Evolutionary conservation across 768 basidiomycete species (phyloP).

Genomic region (Xerocomellus amylosporus): DNA sequence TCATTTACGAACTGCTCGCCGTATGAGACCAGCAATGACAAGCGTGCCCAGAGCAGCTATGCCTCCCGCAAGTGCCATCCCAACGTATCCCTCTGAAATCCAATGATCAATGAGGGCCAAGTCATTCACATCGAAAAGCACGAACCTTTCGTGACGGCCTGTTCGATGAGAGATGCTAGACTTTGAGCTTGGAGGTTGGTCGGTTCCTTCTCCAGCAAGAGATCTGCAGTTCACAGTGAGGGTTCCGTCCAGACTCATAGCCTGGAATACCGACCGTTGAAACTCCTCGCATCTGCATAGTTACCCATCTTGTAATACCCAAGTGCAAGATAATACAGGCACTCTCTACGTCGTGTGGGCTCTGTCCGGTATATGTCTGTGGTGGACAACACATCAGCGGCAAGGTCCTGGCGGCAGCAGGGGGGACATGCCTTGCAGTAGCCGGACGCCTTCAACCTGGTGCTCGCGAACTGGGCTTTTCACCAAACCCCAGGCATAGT

Average conservation of each 20-base stretch:
- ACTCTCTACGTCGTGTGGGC: constrained; percentile 85
- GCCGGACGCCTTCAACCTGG: constrained; percentile 87
- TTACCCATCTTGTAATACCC: constrained; percentile 97
- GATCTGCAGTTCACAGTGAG: constrained; percentile 43
- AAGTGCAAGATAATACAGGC: constrained; percentile 92
- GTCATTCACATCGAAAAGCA: background rate
- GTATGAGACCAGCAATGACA: constrained; percentile 71
- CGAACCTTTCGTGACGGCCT: constrained; percentile 76
- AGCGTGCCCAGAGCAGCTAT: constrained; percentile 82
- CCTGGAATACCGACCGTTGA: constrained; percentile 67
- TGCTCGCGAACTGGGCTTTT: constrained; percentile 84
- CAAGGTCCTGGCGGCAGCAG: background rate
- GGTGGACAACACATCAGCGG: constrained; percentile 8
- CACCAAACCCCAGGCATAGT: constrained; percentile 95
- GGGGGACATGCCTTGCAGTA: constrained; percentile 73
- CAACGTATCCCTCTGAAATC: constrained; percentile 89
- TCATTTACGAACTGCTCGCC: constrained; percentile 67
- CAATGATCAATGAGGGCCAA: background rate
- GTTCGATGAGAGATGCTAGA: constrained; percentile 80
- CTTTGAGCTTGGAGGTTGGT: constrained; percentile 91
- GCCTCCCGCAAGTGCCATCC: constrained; percentile 93
- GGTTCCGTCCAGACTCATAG: background rate
- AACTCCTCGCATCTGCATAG: constrained; percentile 87
- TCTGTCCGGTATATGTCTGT: constrained; percentile 91
- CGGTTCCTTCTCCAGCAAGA: constrained; percentile 90